These are phyloP conservation scores for Crithidia mellificae DNA, from an alignment of 208 protist genomes.

Conservation along the genomic window DNA sequence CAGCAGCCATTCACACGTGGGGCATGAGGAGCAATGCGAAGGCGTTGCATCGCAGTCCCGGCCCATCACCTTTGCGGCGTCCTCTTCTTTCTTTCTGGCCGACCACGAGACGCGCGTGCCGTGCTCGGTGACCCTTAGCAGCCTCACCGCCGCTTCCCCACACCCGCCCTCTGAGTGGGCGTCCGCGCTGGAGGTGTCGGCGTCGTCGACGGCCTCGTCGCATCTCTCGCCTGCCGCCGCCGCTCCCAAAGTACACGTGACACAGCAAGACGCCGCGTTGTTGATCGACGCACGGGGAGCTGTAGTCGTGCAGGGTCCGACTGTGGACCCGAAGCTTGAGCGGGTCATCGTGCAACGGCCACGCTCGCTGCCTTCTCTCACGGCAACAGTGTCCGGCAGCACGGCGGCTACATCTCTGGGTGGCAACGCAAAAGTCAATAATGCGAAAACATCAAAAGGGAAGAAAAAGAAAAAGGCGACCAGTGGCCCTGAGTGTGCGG, in stretches of 20 bases:
- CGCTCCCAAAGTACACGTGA: background rate
- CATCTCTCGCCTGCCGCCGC: background rate
- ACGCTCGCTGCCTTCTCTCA: background rate
- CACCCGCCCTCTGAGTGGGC: background rate
- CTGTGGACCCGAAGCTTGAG: too few relatives aligned
- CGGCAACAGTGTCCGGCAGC: too few relatives aligned
- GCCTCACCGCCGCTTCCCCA: conserved; percentile 20
- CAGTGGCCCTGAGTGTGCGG: conserved; percentile 27
- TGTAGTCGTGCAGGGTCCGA: too few relatives aligned
- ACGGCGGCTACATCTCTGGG: too few relatives aligned
- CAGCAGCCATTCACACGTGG: too few relatives aligned
- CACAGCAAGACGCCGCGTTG: too few relatives aligned
- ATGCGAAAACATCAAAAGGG: background rate
- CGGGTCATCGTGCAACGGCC: background rate
- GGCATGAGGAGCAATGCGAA: background rate
- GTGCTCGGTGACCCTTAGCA: conserved; percentile 35
- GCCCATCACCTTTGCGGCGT: background rate
- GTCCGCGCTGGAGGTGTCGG: conserved; percentile 18
- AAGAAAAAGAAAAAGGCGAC: background rate
- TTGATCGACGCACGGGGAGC: too few relatives aligned
- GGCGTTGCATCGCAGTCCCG: background rate
- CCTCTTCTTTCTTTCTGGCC: background rate
- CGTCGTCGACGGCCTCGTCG: background rate
- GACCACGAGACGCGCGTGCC: conserved; percentile 2
- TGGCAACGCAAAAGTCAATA: too few relatives aligned